A percentile compares a stretch with the other conserved stretches of the same genome.
Conservation (phyloP, 2,329 filamentous ascomycete species). For the Stemphylium beticola region DNA sequence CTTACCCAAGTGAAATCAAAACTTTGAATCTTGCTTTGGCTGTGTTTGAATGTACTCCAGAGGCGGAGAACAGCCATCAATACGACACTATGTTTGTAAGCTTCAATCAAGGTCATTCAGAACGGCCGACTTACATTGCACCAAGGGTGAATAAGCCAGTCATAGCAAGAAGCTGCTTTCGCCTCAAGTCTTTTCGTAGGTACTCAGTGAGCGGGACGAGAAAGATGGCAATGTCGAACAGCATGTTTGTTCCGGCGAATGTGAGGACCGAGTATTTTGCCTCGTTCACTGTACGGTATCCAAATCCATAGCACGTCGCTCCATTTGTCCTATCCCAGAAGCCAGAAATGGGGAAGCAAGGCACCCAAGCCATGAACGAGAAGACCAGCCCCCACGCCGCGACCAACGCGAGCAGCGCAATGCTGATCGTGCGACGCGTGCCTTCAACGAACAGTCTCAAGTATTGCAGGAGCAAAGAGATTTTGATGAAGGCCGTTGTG, state of each 20-base stretch:
- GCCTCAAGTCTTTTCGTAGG: conserved; percentile 25
- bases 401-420: conserved; percentile 24
- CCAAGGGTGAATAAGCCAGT: conserved; percentile 35
- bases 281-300: conserved; percentile 18
- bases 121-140: conserved; percentile 24
- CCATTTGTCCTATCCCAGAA: conserved; percentile 22
- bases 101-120: not conserved
- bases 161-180: conserved; percentile 35
- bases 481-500: conserved; percentile 40
- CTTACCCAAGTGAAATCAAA: conserved; percentile 39
- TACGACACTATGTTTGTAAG: conserved; percentile 30
- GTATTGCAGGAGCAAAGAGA: conserved; percentile 46
- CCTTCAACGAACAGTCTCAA: conserved; percentile 39
- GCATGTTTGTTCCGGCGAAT: conserved; percentile 40
- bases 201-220: conserved; percentile 36
- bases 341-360: conserved; percentile 33
- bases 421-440: conserved; percentile 20
- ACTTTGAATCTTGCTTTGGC: conserved; percentile 7
- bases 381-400: conserved; percentile 36
- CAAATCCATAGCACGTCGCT: conserved; percentile 37
- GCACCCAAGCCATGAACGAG: conserved; percentile 40
- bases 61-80: conserved; percentile 39
- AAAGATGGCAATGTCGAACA: conserved; percentile 39
- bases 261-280: conserved; percentile 27
- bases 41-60: conserved; percentile 34